phyloP scores from a whole-genome alignment of 2,329 filamentous ascomycete genomes.

The Hymenoscyphus repandus region DNA sequence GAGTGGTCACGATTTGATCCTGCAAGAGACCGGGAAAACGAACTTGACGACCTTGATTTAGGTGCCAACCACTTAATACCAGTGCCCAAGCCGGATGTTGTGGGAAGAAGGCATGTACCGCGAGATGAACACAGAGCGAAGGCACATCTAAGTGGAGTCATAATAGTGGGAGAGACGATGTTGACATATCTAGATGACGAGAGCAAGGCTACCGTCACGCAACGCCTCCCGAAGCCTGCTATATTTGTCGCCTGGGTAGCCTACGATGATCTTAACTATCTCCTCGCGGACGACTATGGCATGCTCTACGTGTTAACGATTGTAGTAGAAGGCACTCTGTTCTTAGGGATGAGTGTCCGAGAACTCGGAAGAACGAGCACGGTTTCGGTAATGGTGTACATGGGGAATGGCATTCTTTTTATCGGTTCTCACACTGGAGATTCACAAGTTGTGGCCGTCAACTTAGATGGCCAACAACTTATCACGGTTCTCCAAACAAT shows the following conservation, averaged over 20 bases:
- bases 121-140: constrained; percentile 44
- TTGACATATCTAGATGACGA: constrained; percentile 82
- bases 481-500: constrained; percentile 69
- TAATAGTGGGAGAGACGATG: constrained; percentile 74
- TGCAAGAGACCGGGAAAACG: constrained; percentile 48
- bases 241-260: constrained; percentile 91
- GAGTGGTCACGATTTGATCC: constrained; percentile 51
- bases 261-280: constrained; percentile 73
- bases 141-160: constrained; percentile 61
- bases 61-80: constrained; percentile 59
- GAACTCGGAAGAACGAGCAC: constrained; percentile 63
- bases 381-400: constrained; percentile 72
- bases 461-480: constrained; percentile 34
- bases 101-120: constrained; percentile 55
- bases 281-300: constrained; percentile 91
- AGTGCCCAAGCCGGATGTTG: constrained; percentile 49
- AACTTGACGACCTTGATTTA: constrained; percentile 47
- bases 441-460: constrained; percentile 71
- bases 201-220: constrained; percentile 60
- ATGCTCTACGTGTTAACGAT: constrained; percentile 80
- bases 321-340: constrained; percentile 57
- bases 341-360: constrained; percentile 67
- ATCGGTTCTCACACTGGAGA: constrained; percentile 91
- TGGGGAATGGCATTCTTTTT: constrained; percentile 70
- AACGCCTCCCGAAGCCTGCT: constrained; percentile 64